Base-by-base conservation (phyloP, 768 basidiomycete species). In the Serendipita sp. region DNA sequence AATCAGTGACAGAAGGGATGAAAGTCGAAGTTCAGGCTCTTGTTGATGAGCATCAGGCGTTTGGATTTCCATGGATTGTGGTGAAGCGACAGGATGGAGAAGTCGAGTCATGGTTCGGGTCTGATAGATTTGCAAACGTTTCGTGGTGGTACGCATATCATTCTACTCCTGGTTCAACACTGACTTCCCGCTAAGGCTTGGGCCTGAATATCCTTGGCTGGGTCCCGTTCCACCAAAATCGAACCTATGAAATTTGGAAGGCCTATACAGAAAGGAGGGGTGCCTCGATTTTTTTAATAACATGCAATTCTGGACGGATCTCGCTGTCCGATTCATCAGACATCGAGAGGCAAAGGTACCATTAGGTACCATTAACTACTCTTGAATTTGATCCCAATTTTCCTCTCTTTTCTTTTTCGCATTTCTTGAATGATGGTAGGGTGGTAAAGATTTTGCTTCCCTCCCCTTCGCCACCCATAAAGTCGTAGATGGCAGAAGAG, bases 11-110 rank as follows among this genome's bases (percentile, higher is more conserved):
- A 33, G 44, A 24, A 4, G 34, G 26, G 13, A 30, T 62, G 20
- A 44, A 50, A 24, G n/a, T 4, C 28, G 61, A 62, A 43, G 24
- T 45, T 13, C 14, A 62, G 26, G 33, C 20, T 11, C 24, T 62
- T 14, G 61, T 51, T 4, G 26, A 62, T 26, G 43, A 62, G 30
- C 61, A 62, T 48, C 33, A 45, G 13, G 45, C 61, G 0, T 62
- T 62, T 24, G 61, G 61, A 14, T 62, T 62, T 26, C 61, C 61
- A 7, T 62, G 61, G 61, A 62, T 62, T 14, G 31, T 62, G 11
- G 61, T 62, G 7, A 30, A 44, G 16, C 43, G 30, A n/a, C 14
- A 42, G 5, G 26, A 20, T 28, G 44, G 42, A 38, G 26, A 2
- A 24, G 48, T 38, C 43, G 61, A 62, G 26, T 48, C 44, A 7